Evolutionary conservation across 192 early-diverging fungal genomes (phyloP), one percentile per base, ranked within the genome.

Genomic region (Coemansia asiatica): DNA sequence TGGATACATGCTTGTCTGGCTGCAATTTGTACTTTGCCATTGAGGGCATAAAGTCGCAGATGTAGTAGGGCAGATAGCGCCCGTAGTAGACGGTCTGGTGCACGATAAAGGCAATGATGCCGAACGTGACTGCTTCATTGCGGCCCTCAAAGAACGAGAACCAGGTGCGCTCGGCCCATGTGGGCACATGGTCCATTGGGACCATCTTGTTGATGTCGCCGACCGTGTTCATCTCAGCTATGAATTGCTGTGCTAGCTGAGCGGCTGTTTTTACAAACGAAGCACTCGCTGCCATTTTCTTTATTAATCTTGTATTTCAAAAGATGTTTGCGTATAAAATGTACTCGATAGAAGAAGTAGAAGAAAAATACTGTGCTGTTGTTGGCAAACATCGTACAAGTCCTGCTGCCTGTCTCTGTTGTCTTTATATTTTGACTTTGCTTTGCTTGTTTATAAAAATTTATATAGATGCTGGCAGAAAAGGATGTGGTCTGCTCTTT

Each of bases 71-170:
- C 9, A 94, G 36, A 67, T 89, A 94, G 16, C 94, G 90, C 21
- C 87, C 89, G 74, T 93, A 95, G 82, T 92, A 95, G 46, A 93
- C 88, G n/a, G 90, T 56, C 83, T 97, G 91, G 84, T 97, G 94
- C 75, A 92, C 85, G 21, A 85, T 21, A 66, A 97, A 94, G 13
- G 92, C 76, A 53, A 93, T 74, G 21, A 93, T 60, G 40, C 90
- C 85, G 16, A 90, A 88, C 15, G 86, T 81, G 21, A 93, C 33
- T 21, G 85, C 74, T 54, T 90, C 87, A 66, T 89, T 88, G 60
- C 84, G 87, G 29, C 82, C 88, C 21, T 85, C 84, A 49, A 88
- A 92, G 29, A 90, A 25, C 36, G 85, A 77, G 23, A 80, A 71
- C 90, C 90, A 92, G 38, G 83, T 64, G 31, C 64, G 73, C 68